Conservation (phyloP, 768 basidiomycete genomes). For the Lanmaoa pseudosensibilis region DNA sequence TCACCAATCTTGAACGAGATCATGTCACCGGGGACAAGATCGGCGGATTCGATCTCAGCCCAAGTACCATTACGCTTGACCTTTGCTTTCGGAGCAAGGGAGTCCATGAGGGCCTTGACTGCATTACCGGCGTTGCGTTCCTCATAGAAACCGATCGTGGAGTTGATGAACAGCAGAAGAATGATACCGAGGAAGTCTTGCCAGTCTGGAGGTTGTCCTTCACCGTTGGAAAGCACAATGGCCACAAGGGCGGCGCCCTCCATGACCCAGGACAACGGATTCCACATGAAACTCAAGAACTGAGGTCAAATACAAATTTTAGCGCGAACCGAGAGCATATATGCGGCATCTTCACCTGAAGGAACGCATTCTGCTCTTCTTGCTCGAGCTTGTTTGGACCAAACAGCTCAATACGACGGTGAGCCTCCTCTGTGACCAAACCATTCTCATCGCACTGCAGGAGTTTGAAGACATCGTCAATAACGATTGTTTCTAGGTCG, state of each 20-base stretch:
- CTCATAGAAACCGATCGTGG: constrained; percentile 97
- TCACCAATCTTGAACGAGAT: constrained; percentile 99
- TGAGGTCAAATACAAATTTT: constrained; percentile 25
- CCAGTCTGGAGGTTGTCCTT: constrained; percentile 87
- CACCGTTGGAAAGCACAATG: constrained; percentile 94
- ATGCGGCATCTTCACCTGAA: constrained; percentile 57
- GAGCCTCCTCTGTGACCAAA: constrained; percentile 71
- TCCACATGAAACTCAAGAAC: constrained; percentile 99
- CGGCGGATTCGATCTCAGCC: constrained; percentile 88
- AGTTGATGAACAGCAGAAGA: constrained; percentile 89
- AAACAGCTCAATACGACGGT: constrained; percentile 85
- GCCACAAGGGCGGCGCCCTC: constrained; percentile 94
- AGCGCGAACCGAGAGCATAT: neutral
- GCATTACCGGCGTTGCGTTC: constrained; percentile 97
- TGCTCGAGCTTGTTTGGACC: constrained; percentile 94
- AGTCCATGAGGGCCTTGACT: constrained; percentile 99
- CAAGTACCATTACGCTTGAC: constrained; percentile 84
- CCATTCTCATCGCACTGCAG: constrained; percentile 88
- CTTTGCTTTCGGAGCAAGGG: constrained; percentile 95
- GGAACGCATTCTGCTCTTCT: constrained; percentile 88
- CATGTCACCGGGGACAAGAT: constrained; percentile 94
- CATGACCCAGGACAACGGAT: constrained; percentile 99
- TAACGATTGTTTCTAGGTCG: constrained; percentile 94
- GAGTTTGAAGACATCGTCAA: constrained; percentile 95
- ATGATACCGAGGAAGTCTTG: constrained; percentile 97